Conservation (phyloP, 768 basidiomycete species). For the Mycena haematopus region DNA sequence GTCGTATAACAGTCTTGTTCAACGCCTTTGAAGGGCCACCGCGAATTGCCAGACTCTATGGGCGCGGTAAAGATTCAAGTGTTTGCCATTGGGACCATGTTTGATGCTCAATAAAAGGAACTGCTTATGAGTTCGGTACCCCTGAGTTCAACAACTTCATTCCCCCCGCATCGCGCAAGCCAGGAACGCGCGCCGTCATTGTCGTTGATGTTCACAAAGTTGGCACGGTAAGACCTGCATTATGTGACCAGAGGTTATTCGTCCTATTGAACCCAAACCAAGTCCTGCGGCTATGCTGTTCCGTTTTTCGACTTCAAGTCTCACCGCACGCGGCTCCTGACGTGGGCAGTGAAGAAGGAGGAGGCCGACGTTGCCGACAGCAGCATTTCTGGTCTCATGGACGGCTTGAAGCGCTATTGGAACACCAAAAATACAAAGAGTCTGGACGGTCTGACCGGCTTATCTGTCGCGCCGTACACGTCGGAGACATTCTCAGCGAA, state of each 20-base stretch:
- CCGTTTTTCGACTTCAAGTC: slow-evolving; percentile 64
- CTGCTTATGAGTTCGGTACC: slow-evolving; percentile 66
- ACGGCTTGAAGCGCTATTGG: slow-evolving; percentile 67
- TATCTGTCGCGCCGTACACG: slow-evolving; percentile 40
- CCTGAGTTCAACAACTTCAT: slow-evolving; percentile 63
- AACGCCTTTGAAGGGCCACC: slow-evolving; percentile 66
- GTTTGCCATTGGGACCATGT: slow-evolving; percentile 32
- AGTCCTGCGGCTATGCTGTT: slow-evolving; percentile 74
- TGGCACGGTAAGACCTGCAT: slow-evolving; percentile 42
- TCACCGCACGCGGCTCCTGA: slow-evolving; percentile 59
- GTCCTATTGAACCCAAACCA: neutral
- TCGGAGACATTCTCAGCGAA: slow-evolving; percentile 11
- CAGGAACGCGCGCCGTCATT: slow-evolving; percentile 67
- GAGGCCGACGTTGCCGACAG: slow-evolving; percentile 39
- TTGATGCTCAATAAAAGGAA: slow-evolving; percentile 45
- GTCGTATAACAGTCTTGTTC: slow-evolving; percentile 67
- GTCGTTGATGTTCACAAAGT: slow-evolving; percentile 68
- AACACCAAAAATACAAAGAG: slow-evolving; percentile 52
- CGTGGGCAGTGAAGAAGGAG: slow-evolving; percentile 54
- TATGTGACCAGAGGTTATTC: neutral
- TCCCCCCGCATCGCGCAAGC: slow-evolving; percentile 49
- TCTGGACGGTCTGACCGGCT: slow-evolving; percentile 62
- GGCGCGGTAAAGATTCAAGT: slow-evolving; percentile 56
- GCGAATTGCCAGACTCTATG: slow-evolving; percentile 64
- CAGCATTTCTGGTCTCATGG: slow-evolving; percentile 25